Evolutionary conservation across 2,329 filamentous ascomycete genomes (phyloP), one percentile per base, ranked within the genome.

Genomic region (Lachnellula subtilissima): DNA sequence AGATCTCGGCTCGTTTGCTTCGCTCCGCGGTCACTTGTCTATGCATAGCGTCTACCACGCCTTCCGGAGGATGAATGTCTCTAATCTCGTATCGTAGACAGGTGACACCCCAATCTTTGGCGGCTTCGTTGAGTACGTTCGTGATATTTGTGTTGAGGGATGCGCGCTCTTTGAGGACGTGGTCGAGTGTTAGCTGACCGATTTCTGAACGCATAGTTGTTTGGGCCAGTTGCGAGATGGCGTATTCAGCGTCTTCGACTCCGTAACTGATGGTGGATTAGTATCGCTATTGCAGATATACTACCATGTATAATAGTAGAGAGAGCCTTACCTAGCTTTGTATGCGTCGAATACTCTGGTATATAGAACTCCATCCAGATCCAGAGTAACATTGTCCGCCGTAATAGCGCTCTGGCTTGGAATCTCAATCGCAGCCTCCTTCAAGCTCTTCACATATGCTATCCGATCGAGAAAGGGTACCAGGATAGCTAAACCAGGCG

Each of bases 131-230:
- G 80, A 99, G 97, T 45, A 94, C 93, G 55, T 90, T 87, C n/a
- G 94, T 97, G 71, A 99, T 99, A 76, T 99, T 97, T 63, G 85
- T 91, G 78, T 99, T 99, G 64, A 99, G 86, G 19, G 91, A 90
- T 3, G 92, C 91, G 62, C 94, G 91, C 79, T 99, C 94, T 73
- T 97, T 97, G 56, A 99, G 83, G 46, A 99, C 94, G 75, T 99
- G 93, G 74, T 99, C 94, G 66, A 99, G 88, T 0, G 91, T 89
- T 58, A 99, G 81, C 74, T 97, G 94, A 62, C 94, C 94, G 67
- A 99, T 99, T 74, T 99, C 94, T 69, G 89, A 95, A 68, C 94
- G 91, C 94, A 99, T 99, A 0, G 94, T 97, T 11, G 94, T 99
- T 76, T 99, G 94, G 15, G 94, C 94, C 48, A 99, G 86, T 72